Evolutionary conservation across 192 early-diverging fungal genomes (phyloP).

Genomic region (Backusella sp.): DNA sequence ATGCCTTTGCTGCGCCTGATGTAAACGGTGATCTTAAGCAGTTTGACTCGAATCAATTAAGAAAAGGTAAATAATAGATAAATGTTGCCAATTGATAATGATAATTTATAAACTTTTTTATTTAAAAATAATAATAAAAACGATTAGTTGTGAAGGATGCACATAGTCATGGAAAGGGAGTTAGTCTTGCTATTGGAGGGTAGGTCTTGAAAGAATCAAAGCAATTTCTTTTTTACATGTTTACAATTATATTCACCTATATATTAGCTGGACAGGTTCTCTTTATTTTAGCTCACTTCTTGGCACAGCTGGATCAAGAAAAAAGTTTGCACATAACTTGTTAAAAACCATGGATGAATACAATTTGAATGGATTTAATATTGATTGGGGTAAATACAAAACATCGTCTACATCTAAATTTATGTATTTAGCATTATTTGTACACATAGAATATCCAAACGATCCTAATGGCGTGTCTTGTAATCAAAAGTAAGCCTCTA

Average conservation of each 20-base stretch:
- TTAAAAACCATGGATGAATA: slow-evolving; percentile 41
- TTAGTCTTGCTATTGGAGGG: slow-evolving; percentile 37
- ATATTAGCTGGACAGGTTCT: slow-evolving; percentile 36
- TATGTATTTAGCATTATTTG: neutral
- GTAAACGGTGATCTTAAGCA: slow-evolving; percentile 17
- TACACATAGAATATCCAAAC: slow-evolving; percentile 32
- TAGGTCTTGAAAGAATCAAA: neutral
- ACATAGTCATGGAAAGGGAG: slow-evolving; percentile 22
- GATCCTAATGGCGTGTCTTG: slow-evolving; percentile 32
- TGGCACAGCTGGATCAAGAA: slow-evolving; percentile 20
- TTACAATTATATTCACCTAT: neutral
- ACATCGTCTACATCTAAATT: slow-evolving; percentile 38
- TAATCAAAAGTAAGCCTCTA: slow-evolving; percentile 25
- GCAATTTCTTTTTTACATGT: neutral
- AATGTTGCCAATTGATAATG: neutral
- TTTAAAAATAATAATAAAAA: neutral
- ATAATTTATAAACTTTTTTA: neutral
- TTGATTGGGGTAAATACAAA: slow-evolving; percentile 58
- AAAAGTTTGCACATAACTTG: slow-evolving; percentile 35
- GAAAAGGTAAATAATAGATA: neutral
- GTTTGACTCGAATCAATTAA: slow-evolving; percentile 21
- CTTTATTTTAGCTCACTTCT: slow-evolving; percentile 30
- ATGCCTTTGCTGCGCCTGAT: slow-evolving; percentile 51
- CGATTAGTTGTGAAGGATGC: slow-evolving; percentile 23
- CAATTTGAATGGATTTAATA: slow-evolving; percentile 58